Percentiles rank a stretch among this genome's conserved stretches.
These are phyloP conservation scores for Xylaria curta DNA, from an alignment of 495 filamentous ascomycete genomes.

Conservation along the genomic window DNA sequence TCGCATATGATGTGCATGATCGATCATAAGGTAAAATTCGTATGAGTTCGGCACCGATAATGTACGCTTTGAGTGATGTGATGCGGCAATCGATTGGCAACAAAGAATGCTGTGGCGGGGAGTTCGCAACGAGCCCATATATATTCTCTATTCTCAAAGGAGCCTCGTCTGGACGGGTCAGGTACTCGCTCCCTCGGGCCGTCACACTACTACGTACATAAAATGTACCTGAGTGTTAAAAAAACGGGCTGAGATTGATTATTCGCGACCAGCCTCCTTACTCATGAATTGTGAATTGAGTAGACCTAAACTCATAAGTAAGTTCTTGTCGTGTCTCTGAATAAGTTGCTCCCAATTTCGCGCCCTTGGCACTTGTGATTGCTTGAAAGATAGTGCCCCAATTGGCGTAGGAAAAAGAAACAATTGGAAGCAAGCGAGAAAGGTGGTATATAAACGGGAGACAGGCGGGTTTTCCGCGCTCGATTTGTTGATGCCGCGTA, in stretches of 20 bases:
- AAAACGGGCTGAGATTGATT: constrained; percentile 7
- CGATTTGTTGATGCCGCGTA: constrained; percentile 2
- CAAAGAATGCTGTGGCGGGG: not conserved
- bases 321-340: not conserved
- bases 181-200: not conserved
- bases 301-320: no score
- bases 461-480: constrained; percentile 5
- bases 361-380: not conserved
- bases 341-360: not conserved
- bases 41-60: not conserved
- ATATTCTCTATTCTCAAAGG: not conserved
- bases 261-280: not conserved
- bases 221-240: not conserved
- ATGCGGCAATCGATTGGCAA: not conserved
- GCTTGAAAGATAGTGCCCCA: not conserved
- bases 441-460: not conserved
- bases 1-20: constrained; percentile 27
- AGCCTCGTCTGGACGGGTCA: not conserved
- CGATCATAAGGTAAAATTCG: constrained; percentile 13
- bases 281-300: not conserved
- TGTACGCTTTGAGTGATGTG: not conserved
- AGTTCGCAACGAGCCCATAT: not conserved
- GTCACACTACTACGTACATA: not conserved
- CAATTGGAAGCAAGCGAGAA: not conserved
- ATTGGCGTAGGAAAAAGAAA: constrained; percentile 16